Evolutionary conservation across 2,329 filamentous ascomycete genomes (phyloP), one percentile per base, ranked within the genome.

Genomic region (Metarhizium rileyi): DNA sequence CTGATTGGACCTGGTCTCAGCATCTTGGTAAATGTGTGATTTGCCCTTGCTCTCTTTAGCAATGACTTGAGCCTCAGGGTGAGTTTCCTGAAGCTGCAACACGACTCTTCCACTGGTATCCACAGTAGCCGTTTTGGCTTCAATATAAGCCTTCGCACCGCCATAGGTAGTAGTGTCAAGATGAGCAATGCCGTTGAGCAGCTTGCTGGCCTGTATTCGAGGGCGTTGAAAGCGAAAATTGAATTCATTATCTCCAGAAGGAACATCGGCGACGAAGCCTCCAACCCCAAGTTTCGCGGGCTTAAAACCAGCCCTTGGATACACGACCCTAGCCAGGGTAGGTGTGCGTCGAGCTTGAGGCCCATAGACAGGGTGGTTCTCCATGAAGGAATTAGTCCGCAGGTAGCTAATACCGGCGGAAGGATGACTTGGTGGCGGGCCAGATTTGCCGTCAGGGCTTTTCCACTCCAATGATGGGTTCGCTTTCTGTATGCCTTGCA

Each of bases 381-480:
- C 73, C 57, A 78, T 64, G 62, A 70, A 78, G 36, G 73, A 69
- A 35, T 64, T 64, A 1, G 78, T 80, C 47, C 80, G 75, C 50
- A 83, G 66, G 63, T 83, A 83, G 48, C 78, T 80, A 47, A 83
- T 68, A 51, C 80, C 80, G 28, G 76, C 80, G 14, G 80, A 83
- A 4, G 80, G 80, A 55, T 83, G 80, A 20, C 76, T 80, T 7
- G 71, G 67, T 1, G 80, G 80, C n/a, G 80, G 80, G 1, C 80
- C 80, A 14, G 67, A 61, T 44, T 68, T 67, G 10, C 73, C 71
- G 53, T 79, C 81, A 1, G 75, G 75, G 49, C 61, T 67, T 8
- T 65, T 58, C 8, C 58, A 53, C 36, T 60, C 59, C 35, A 53
- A 58, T 51, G 54, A 55, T n/a, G 57, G 58, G 16, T 55, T 53